A percentile compares a stretch with the other conserved stretches of the same genome.
phyloP scores from a whole-genome alignment of 148 eudicot genomes.

The Suaeda aralocaspica region DNA sequence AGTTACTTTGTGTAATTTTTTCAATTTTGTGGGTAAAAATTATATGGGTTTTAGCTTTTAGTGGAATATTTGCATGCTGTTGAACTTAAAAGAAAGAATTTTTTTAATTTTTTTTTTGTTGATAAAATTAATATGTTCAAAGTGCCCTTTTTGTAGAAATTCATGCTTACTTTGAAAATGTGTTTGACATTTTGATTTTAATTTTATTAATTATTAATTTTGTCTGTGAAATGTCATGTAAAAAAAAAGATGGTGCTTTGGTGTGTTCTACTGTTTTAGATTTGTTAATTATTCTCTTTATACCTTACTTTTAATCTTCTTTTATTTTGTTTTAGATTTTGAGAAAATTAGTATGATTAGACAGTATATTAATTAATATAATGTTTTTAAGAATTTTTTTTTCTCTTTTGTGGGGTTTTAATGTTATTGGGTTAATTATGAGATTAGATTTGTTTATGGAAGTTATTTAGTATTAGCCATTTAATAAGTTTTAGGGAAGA shows the following conservation, averaged over 20 bases:
- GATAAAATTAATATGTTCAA: not conserved
- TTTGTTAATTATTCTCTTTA: constrained; percentile 14
- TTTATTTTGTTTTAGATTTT: not conserved
- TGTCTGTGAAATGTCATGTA: constrained; percentile 7
- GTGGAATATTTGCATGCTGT: not conserved
- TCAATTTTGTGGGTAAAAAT: not conserved
- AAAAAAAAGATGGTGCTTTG: constrained; percentile 21
- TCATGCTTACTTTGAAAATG: not conserved
- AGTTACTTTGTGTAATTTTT: not conserved
- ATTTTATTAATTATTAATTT: not conserved
- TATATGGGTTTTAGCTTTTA: not conserved
- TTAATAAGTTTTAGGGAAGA: not conserved
- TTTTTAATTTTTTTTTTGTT: not conserved
- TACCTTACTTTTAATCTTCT: not conserved
- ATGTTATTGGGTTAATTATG: not conserved
- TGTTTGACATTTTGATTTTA: not conserved
- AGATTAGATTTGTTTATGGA: not conserved
- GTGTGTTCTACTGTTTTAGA: constrained; percentile 13
- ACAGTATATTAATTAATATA: not conserved
- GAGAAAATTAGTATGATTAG: not conserved
- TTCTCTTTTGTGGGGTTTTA: not conserved
- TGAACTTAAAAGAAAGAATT: not conserved
- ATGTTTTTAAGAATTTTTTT: too few relatives aligned
- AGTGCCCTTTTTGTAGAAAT: not conserved
- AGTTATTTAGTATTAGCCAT: not conserved